These are phyloP conservation scores for Globisporangium perplexum DNA, from an alignment of 352 stramenopile genomes.

Conservation along the genomic window DNA sequence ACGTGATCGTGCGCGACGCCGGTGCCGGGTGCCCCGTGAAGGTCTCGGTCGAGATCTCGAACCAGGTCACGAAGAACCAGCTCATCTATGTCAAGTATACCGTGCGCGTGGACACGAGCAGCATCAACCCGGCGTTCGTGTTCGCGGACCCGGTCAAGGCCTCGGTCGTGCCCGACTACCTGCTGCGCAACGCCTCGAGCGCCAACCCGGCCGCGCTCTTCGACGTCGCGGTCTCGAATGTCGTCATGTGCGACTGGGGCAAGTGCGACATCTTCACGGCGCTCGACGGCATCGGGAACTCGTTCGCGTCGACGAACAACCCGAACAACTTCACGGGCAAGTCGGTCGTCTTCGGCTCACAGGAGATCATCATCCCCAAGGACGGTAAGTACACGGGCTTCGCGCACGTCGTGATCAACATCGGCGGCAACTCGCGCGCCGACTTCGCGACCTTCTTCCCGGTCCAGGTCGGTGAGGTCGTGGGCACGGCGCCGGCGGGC, in stretches of 20 bases:
- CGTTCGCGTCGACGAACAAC: conserved; percentile 65
- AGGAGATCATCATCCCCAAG: conserved; percentile 66
- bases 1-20: conserved; percentile 34
- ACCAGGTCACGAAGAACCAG: conserved; percentile 38
- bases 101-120: conserved; percentile 44
- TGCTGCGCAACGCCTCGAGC: conserved; percentile 21
- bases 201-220: conserved; percentile 29
- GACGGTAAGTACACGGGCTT: conserved; percentile 79
- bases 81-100: conserved; percentile 58
- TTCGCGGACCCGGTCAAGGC: conserved; percentile 42
- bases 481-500: conserved; percentile 35
- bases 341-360: conserved; percentile 49
- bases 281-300: conserved; percentile 33
- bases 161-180: conserved; percentile 38
- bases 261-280: conserved; percentile 65
- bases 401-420: conserved; percentile 60
- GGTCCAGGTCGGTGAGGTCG: conserved; percentile 60
- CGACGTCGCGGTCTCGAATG: conserved; percentile 59
- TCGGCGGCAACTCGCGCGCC: conserved; percentile 53
- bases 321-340: conserved; percentile 54
- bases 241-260: conserved; percentile 76
- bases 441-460: conserved; percentile 81
- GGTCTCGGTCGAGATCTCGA: conserved; percentile 53
- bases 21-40: conserved; percentile 54
- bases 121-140: conserved; percentile 40